A percentile compares a stretch with the other conserved stretches of the same genome.
Evolutionary conservation across 148 eudicot species (phyloP).

Genomic region (Rhododendron ferrugineum): DNA sequence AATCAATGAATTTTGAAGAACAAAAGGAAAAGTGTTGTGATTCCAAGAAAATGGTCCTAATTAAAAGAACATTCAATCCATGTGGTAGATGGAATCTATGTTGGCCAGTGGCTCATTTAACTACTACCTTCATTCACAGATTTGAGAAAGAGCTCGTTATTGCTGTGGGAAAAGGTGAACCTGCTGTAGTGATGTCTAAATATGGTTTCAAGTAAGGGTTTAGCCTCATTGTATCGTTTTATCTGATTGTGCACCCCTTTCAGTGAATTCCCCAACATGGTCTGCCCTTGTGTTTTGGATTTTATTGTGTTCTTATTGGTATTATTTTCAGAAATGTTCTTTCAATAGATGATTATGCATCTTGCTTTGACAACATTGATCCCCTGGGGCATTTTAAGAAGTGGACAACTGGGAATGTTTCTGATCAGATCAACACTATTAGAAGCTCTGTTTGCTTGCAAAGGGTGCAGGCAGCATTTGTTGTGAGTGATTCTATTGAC

Average conservation of each 20-base stretch:
- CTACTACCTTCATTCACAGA: conserved; percentile 27
- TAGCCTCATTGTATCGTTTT: background rate
- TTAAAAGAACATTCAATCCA: background rate
- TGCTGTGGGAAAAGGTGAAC: conserved; percentile 96
- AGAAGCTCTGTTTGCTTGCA: conserved; percentile 43
- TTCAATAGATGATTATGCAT: conserved; percentile 76
- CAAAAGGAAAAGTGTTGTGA: background rate
- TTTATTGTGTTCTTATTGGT: background rate
- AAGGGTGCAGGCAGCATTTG: conserved; percentile 63
- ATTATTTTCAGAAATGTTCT: conserved; percentile 56
- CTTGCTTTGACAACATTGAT: conserved; percentile 81
- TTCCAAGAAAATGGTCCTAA: background rate
- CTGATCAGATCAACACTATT: conserved; percentile 17
- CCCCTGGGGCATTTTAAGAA: conserved; percentile 72
- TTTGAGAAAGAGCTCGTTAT: conserved; percentile 61
- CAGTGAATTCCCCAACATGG: background rate
- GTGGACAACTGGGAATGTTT: conserved; percentile 32
- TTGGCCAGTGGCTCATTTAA: conserved; percentile 6
- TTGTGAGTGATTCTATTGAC: conserved; percentile 86
- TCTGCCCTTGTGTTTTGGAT: background rate
- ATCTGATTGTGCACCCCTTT: background rate
- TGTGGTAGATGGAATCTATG: background rate
- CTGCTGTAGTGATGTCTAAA: conserved; percentile 75
- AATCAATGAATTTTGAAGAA: background rate
- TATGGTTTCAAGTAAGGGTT: conserved; percentile 76